phyloP scores from a whole-genome alignment of 768 basidiomycete species.

The Rhizopogon vinicolor region DNA sequence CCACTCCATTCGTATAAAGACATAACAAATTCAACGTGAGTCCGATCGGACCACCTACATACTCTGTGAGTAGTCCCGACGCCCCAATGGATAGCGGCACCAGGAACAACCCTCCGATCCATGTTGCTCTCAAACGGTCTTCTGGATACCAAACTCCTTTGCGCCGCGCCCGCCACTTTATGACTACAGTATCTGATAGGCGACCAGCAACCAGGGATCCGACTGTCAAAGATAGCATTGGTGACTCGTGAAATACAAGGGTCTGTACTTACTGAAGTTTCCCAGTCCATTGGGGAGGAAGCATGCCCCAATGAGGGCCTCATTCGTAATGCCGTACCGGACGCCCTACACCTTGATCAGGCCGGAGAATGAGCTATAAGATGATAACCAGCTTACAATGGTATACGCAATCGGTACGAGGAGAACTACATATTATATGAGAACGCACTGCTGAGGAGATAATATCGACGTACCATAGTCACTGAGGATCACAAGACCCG shows the following conservation, averaged over 20 bases:
- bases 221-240: slow-evolving; percentile 29
- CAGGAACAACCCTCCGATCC: slow-evolving; percentile 40
- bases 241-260: background rate
- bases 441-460: background rate
- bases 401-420: no score
- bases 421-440: no score
- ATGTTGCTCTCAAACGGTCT: slow-evolving; percentile 49
- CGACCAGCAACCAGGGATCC: slow-evolving; percentile 54
- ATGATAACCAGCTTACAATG: slow-evolving; percentile 21
- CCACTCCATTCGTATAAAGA: slow-evolving; percentile 56
- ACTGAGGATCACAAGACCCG: slow-evolving; percentile 15
- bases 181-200: slow-evolving; percentile 48
- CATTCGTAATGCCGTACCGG: slow-evolving; percentile 30
- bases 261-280: slow-evolving; percentile 24
- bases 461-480: slow-evolving; percentile 22
- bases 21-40: slow-evolving; percentile 43
- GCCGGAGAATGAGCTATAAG: background rate
- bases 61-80: slow-evolving; percentile 42
- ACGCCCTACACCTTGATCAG: slow-evolving; percentile 20
- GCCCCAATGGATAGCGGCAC: slow-evolving; percentile 44
- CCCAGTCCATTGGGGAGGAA: slow-evolving; percentile 33
- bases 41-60: slow-evolving; percentile 41
- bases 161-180: slow-evolving; percentile 39
- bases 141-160: slow-evolving; percentile 57
- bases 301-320: slow-evolving; percentile 30